A percentile compares a stretch with the other conserved stretches of the same genome.
These are phyloP conservation scores for Aegle marmelos DNA, from an alignment of 345 rosid genomes.

Conservation along the genomic window DNA sequence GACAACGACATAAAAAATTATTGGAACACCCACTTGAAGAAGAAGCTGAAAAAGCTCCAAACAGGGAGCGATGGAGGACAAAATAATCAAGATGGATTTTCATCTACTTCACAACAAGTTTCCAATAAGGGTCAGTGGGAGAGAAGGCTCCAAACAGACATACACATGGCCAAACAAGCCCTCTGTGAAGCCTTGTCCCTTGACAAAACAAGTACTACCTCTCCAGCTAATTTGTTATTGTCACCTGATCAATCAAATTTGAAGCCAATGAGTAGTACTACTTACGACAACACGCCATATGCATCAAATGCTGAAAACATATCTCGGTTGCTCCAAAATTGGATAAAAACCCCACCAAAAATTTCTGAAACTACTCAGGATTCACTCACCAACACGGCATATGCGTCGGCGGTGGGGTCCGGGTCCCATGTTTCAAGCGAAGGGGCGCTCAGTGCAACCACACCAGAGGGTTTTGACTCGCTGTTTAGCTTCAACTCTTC, in stretches of 20 bases:
- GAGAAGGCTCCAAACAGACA: constrained; percentile 84
- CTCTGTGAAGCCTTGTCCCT: constrained; percentile 76
- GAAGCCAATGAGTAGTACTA: constrained; percentile 7
- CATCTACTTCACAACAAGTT: constrained; percentile 27
- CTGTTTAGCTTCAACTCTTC: constrained; percentile 48
- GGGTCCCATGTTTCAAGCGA: constrained; percentile 16
- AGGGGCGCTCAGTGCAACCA: constrained; percentile 20
- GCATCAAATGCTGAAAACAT: constrained; percentile 72
- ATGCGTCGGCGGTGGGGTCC: constrained; percentile 14
- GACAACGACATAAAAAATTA: constrained; percentile 93
- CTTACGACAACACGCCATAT: constrained; percentile 26
- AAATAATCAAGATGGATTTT: constrained; percentile 30
- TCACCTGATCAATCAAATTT: background rate
- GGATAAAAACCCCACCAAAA: constrained; percentile 53
- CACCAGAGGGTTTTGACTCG: constrained; percentile 41
- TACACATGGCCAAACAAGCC: constrained; percentile 79
- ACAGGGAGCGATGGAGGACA: constrained; percentile 32
- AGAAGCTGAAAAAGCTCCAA: constrained; percentile 67
- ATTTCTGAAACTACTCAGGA: constrained; percentile 21
- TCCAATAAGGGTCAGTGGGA: constrained; percentile 80
- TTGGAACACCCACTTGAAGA: constrained; percentile 92
- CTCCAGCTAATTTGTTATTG: background rate
- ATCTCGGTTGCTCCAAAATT: constrained; percentile 57
- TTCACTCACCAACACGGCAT: constrained; percentile 22
- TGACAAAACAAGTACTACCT: constrained; percentile 39